These are phyloP conservation scores for Globisporangium alternatum DNA, from an alignment of 352 stramenopile species.

Conservation along the genomic window DNA sequence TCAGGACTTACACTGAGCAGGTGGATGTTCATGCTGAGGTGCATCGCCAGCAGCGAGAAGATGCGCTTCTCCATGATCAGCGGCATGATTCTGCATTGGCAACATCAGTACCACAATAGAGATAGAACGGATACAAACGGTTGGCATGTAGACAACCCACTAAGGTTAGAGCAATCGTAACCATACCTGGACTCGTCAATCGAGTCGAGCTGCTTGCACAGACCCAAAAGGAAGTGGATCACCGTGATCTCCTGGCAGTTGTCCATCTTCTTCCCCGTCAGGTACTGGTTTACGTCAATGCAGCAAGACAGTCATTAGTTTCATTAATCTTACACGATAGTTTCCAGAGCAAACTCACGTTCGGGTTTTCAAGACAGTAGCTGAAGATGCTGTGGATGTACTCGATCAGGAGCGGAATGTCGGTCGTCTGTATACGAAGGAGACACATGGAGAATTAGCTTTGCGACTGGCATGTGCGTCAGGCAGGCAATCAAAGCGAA, in stretches of 20 bases:
- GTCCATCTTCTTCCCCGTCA: slow-evolving; percentile 67
- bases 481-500: slow-evolving; percentile 10
- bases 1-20: slow-evolving; percentile 37
- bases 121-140: neutral
- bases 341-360: slow-evolving; percentile 30
- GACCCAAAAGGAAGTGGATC: slow-evolving; percentile 81
- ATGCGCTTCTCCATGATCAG: slow-evolving; percentile 78
- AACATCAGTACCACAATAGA: neutral
- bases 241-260: slow-evolving; percentile 86
- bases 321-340: neutral
- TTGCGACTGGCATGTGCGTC: too few relatives aligned
- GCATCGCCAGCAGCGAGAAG: slow-evolving; percentile 72
- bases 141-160: neutral
- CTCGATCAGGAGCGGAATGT: slow-evolving; percentile 86
- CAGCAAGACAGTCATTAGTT: neutral
- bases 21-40: slow-evolving; percentile 63
- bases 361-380: slow-evolving; percentile 69
- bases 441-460: neutral
- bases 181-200: slow-evolving; percentile 78
- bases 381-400: slow-evolving; percentile 86
- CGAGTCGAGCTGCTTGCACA: slow-evolving; percentile 81
- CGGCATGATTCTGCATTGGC: slow-evolving; percentile 68
- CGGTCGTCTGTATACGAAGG: slow-evolving; percentile 61
- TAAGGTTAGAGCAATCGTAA: neutral
- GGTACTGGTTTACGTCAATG: slow-evolving; percentile 34